Evolutionary conservation across 306 rosid species (phyloP), one percentile per base, ranked within the genome.

Genomic region (Hippophae rhamnoides): DNA sequence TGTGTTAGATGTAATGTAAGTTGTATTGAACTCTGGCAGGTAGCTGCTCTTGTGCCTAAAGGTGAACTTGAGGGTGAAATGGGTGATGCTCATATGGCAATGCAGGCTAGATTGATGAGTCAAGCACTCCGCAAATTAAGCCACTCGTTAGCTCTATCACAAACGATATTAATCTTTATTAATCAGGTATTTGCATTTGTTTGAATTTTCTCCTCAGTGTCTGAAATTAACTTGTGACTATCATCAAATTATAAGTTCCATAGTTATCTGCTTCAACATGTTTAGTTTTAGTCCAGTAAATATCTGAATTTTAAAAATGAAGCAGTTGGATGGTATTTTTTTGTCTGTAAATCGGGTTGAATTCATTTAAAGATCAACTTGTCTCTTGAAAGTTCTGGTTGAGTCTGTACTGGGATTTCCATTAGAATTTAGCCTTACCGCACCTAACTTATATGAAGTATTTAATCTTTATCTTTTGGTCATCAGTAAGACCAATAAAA

Each of bases 31-130:
- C 38, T 31, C 38, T 31, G 38, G 38, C 85, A 90, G 98, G 98
- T 87, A 47, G 98, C 95, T 56, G 96, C 98, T 67, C 96, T 85
- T 42, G 76, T 87, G 62, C 97, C 97, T 7, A 76, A 85, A 65
- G 58, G 71, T 8, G 97, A 90, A 68, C 78, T 90, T 62, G 90
- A 81, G 74, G 81, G 69, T 46, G 40, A 64, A 67, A 76, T 79
- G 41, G 78, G 78, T 62, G 59, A 64, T 61, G 61, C 67, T 13
- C 50, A n/a, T 26, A 54, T 43, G 67, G 87, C 83, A 71, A 59
- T 49, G 9, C 95, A 77, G 66, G 74, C 90, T 0, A 70, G 54
- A 53, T 66, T 87, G 65, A 87, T 85, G 94, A 79, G 86, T 60
- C 86, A 68, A 61, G 87, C 96, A 42, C 78, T 87, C 47, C 73